Evolutionary conservation across 2,329 filamentous ascomycete species (phyloP).

Genomic region (Exutisphaerella laricina): DNA sequence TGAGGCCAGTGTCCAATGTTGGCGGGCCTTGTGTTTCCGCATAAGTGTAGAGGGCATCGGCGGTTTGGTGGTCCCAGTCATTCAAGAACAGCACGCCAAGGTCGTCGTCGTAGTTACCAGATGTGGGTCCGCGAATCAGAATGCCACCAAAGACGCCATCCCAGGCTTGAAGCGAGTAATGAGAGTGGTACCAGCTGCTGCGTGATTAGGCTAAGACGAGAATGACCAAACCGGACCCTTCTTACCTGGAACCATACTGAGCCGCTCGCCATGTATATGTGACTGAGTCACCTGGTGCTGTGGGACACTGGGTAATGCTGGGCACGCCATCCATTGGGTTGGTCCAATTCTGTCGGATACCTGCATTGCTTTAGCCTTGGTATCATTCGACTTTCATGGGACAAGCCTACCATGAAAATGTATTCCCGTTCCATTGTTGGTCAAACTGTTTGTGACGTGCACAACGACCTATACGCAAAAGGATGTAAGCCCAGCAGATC

Average conservation of each 20-base stretch:
- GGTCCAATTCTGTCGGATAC: slow-evolving; percentile 46
- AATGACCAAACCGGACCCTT: too few relatives aligned
- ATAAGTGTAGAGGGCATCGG: slow-evolving; percentile 24
- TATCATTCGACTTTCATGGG: neutral
- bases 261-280: slow-evolving; percentile 38
- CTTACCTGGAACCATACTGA: slow-evolving; percentile 29
- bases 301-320: slow-evolving; percentile 59
- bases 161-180: slow-evolving; percentile 39
- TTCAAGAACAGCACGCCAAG: slow-evolving; percentile 37
- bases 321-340: slow-evolving; percentile 48
- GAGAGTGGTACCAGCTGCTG: slow-evolving; percentile 41
- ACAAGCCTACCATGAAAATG: slow-evolving; percentile 44
- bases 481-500: too few relatives aligned
- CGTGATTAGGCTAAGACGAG: too few relatives aligned
- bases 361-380: neutral
- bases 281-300: slow-evolving; percentile 50
- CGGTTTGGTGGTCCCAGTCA: slow-evolving; percentile 35
- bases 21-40: slow-evolving; percentile 26
- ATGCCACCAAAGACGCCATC: slow-evolving; percentile 38
- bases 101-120: slow-evolving; percentile 36
- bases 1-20: slow-evolving; percentile 32
- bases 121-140: slow-evolving; percentile 36
- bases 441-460: slow-evolving; percentile 35
- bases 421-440: slow-evolving; percentile 44
- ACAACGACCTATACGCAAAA: too few relatives aligned